Conservation (phyloP, 805 yeast species). For the Candida xyloterini region DNA sequence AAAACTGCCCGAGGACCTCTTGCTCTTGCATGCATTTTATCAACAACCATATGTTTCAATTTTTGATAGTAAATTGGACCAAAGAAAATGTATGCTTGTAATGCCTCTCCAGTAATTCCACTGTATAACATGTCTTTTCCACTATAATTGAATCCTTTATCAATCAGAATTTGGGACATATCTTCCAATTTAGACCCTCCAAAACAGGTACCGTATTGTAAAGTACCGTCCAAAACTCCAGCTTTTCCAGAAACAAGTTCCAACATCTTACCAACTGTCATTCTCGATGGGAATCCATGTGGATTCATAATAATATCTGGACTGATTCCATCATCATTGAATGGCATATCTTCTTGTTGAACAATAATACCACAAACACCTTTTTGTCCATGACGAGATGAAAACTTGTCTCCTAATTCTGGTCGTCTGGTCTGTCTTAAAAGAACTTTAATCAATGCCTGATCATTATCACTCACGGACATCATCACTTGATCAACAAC, state of each 20-base stretch:
- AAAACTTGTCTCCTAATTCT: conserved; percentile 94
- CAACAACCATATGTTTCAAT: conserved; percentile 97
- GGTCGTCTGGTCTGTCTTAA: conserved; percentile 96
- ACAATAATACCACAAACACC: conserved; percentile 99
- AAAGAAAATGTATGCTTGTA: conserved; percentile 96
- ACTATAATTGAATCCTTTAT: conserved; percentile 88
- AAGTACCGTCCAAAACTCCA: conserved; percentile 86
- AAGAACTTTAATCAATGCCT: conserved; percentile 87
- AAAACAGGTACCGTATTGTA: conserved; percentile 97
- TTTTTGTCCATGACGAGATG: conserved; percentile 97
- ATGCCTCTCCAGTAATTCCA: conserved; percentile 95
- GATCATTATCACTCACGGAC: conserved; percentile 93
- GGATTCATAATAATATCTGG: conserved; percentile 99
- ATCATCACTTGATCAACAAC: conserved; percentile 97
- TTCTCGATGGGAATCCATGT: conserved; percentile 99
- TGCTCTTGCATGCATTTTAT: conserved; percentile 99
- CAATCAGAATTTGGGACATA: conserved; percentile 86
- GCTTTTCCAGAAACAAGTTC: conserved; percentile 96
- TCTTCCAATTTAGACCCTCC: conserved; percentile 97
- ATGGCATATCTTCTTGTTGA: conserved; percentile 95
- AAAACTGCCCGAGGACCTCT: conserved; percentile 98
- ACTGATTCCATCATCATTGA: conserved; percentile 83
- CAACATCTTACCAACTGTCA: conserved; percentile 99
- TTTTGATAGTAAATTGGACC: conserved; percentile 98
- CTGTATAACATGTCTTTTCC: conserved; percentile 98